phyloP scores from a whole-genome alignment of 495 filamentous ascomycete species.

The Podospora pseudocomata region DNA sequence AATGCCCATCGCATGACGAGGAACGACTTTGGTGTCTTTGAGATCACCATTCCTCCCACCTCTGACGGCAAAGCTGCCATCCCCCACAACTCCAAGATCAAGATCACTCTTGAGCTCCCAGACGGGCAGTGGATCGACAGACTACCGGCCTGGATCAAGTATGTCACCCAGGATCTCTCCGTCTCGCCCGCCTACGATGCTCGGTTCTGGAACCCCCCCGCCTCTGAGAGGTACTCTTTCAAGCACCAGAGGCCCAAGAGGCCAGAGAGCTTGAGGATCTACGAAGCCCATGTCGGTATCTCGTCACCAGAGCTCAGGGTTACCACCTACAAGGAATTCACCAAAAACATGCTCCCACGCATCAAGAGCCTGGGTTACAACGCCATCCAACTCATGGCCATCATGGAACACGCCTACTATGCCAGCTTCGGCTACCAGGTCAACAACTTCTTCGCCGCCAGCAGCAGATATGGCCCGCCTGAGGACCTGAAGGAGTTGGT shows the following conservation, averaged over 20 bases:
- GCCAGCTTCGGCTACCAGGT: constrained; percentile 98
- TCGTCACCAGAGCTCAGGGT: constrained; percentile 86
- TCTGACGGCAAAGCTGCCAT: constrained; percentile 70
- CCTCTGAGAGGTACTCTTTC: constrained; percentile 70
- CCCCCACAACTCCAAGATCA: constrained; percentile 90
- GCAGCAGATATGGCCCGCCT: constrained; percentile 88
- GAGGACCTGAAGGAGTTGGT: constrained; percentile 96
- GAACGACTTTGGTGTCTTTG: constrained; percentile 82
- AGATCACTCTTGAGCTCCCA: constrained; percentile 85
- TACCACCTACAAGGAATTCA: constrained; percentile 96
- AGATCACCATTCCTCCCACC: constrained; percentile 71
- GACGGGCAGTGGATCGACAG: constrained; percentile 78
- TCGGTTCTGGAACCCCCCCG: constrained; percentile 93
- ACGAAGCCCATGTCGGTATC: constrained; percentile 97
- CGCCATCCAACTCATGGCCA: constrained; percentile 95
- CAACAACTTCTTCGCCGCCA: constrained; percentile 97
- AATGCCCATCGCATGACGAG: constrained; percentile 80
- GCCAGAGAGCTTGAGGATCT: constrained; percentile 81
- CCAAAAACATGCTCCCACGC: constrained; percentile 80
- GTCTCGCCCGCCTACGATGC: constrained; percentile 91
- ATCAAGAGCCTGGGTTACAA: constrained; percentile 93
- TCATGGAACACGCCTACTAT: constrained; percentile 99
- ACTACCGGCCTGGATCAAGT: constrained; percentile 93
- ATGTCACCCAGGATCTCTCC: constrained; percentile 85
- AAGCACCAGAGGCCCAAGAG: constrained; percentile 78